Evolutionary conservation across 768 basidiomycete species (phyloP), one percentile per base, ranked within the genome.

Genomic region (Rickenella mellea): DNA sequence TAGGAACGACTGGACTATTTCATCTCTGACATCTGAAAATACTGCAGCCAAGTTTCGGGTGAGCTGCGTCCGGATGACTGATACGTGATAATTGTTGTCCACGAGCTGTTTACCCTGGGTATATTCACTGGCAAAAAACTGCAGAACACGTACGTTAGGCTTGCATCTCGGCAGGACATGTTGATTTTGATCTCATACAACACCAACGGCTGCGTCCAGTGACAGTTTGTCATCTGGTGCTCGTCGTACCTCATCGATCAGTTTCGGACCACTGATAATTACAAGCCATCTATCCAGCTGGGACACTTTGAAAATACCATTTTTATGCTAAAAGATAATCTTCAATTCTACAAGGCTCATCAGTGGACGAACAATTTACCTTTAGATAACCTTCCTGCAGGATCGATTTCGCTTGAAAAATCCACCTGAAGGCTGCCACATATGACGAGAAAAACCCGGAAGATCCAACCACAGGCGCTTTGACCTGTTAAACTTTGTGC

Each of bases 241-340:
- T 36, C 55, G 65, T 19, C 72, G 64, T 14, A 80, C 50, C 30
- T 79, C 77, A 5, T 77, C 70, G 10, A 76, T 55, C 35, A 68
- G 57, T 20, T 54, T 41, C 0, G 47, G 53, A 4, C 55, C 55
- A 15, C 51, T 52, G 0, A 67, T 33, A 14, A 76, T 31, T 21
- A 74, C 61, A 0, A 54, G 41, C 74, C 73, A 75, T n/a, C 52
- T 51, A 8, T 67, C 58, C 30, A 70, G 51, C 32, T 58, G 57
- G 0, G 73, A 55, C 4, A 76, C 56, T 52, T 67, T 70, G 56
- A 73, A 77, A 3, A 58, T 43, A 2, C 44, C 41, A 7, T 40
- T 45, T 20, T 55, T 55, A 46, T 59, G 44, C 63, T n/a, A n/a
- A n/a, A n/a, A n/a, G n/a, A n/a, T n/a, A n/a, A n/a, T n/a, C n/a